Evolutionary conservation across 495 filamentous ascomycete genomes (phyloP), one percentile per base, ranked within the genome.

Genomic region (Trichoderma erinaceum): DNA sequence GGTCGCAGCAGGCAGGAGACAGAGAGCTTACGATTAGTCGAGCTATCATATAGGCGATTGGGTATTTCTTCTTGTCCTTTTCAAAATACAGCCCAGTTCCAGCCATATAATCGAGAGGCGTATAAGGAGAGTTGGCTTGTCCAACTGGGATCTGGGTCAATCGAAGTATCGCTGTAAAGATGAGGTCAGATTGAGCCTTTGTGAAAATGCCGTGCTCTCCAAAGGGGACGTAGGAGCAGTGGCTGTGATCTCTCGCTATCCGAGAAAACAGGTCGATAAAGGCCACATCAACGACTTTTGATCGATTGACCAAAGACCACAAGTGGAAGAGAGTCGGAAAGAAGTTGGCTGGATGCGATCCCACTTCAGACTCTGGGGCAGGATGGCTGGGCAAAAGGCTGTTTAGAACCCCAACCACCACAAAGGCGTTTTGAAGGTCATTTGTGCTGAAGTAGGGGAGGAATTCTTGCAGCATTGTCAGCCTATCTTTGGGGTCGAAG

Each of bases 81-180:
- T 97, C 93, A 29, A 99, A 83, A 78, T 91, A 89, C 41, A 93
- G 82, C 23, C 88, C 95, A 69, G 94, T 78, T 4, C 95, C 96
- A 56, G 91, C 88, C 13, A 87, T 85, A 63, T 90, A 85, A 79
- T 99, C 95, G 10, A 97, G 87, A 41, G 88, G 84, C 69, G 90
- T 90, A 75, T 99, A 99, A 2, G 95, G 92, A 3, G 95, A 96
- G 38, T 90, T 93, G 7, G 94, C 91, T 76, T 98, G 96, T 7
- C 96, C 95, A 21, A 99, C 96, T 15, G 95, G 95, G 61, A 99
- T 99, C 72, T 98, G 95, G 58, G 97, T 85, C 65, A 99, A 78
- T 58, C 95, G 83, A 12, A 99, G 78, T 44, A 97, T 89, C 15
- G 96, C 89, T 0, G 95, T 98, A 76, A 97, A 98, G 68, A 98